Evolutionary conservation across 2,329 filamentous ascomycete genomes (phyloP).

Genomic region (Blastomyces silverae): DNA sequence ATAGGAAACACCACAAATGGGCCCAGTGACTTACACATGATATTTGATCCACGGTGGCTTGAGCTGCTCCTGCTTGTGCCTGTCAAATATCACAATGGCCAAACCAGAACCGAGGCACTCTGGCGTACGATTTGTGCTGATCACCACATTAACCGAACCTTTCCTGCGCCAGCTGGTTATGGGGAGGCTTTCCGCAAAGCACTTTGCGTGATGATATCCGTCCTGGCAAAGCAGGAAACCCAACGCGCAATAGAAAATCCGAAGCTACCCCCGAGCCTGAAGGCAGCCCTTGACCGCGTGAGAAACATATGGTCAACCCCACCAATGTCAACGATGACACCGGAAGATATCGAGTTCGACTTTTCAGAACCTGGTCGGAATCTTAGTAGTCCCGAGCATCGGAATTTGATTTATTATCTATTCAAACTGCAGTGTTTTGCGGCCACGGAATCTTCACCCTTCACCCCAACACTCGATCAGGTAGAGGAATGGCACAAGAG

Average conservation of each 20-base stretch:
- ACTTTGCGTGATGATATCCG: constrained; percentile 16
- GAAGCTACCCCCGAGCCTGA: constrained; percentile 3
- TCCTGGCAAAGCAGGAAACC: constrained; percentile 13
- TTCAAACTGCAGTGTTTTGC: constrained; percentile 13
- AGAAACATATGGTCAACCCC: constrained; percentile 6
- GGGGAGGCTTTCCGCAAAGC: constrained; percentile 16
- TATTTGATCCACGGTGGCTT: constrained; percentile 20
- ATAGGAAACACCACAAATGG: constrained; percentile 16
- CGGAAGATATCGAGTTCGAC: constrained; percentile 10
- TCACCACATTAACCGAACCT: constrained; percentile 3
- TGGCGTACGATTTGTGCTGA: constrained; percentile 20
- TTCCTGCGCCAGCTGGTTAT: constrained; percentile 16
- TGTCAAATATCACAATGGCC: constrained; percentile 15
- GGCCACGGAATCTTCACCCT: constrained; percentile 4
- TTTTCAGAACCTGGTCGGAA: constrained; percentile 5
- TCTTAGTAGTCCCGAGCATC: constrained; percentile 9
- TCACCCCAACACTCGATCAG: constrained; percentile 14
- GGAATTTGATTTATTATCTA: constrained; percentile 4
- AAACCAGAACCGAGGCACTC: constrained; percentile 17
- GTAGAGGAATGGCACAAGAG: constrained; percentile 8
- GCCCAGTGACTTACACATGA: constrained; percentile 11
- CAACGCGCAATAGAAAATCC: constrained; percentile 8
- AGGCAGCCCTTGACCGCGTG: constrained; percentile 1
- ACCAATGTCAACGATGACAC: constrained; percentile 7
- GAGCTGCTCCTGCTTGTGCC: constrained; percentile 16